Conservation (phyloP, 2,329 filamentous ascomycete genomes). For the Plenodomus biglobosus region DNA sequence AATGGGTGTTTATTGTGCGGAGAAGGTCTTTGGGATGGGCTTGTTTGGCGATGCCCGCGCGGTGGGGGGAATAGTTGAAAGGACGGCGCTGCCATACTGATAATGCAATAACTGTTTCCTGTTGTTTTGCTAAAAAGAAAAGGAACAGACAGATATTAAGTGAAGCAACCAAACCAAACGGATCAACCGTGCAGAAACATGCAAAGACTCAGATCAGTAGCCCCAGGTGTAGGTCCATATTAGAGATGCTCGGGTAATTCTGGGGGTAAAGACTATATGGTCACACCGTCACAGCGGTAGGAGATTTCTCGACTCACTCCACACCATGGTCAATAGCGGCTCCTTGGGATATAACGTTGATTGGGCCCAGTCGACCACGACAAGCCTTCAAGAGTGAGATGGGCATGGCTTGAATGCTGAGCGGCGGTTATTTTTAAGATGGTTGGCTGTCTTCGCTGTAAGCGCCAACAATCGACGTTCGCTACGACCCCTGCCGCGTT, state of each 20-base stretch:
- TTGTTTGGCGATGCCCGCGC: constrained; percentile 37
- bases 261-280: constrained; percentile 40
- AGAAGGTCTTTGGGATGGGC: constrained; percentile 30
- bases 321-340: constrained; percentile 22
- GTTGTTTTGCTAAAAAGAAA: constrained; percentile 16
- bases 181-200: constrained; percentile 12
- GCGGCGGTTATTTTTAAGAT: constrained; percentile 42
- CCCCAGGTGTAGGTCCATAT: constrained; percentile 21
- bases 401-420: constrained; percentile 5
- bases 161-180: constrained; percentile 12
- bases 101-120: constrained; percentile 1
- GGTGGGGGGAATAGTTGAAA: constrained; percentile 45
- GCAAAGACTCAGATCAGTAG: constrained; percentile 15
- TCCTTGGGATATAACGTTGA: background rate
- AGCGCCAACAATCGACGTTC: constrained; percentile 39
- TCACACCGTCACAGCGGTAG: constrained; percentile 33
- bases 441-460: constrained; percentile 39
- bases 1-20: constrained; percentile 33
- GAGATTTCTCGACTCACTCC: constrained; percentile 9
- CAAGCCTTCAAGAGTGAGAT: background rate
- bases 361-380: background rate
- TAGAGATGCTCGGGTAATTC: constrained; percentile 22
- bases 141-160: constrained; percentile 20
- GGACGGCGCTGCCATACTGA: constrained; percentile 39
- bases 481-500: constrained; percentile 30